These are phyloP conservation scores for Fusarium staphyleae DNA, from an alignment of 2,329 filamentous ascomycete genomes.

Conservation along the genomic window DNA sequence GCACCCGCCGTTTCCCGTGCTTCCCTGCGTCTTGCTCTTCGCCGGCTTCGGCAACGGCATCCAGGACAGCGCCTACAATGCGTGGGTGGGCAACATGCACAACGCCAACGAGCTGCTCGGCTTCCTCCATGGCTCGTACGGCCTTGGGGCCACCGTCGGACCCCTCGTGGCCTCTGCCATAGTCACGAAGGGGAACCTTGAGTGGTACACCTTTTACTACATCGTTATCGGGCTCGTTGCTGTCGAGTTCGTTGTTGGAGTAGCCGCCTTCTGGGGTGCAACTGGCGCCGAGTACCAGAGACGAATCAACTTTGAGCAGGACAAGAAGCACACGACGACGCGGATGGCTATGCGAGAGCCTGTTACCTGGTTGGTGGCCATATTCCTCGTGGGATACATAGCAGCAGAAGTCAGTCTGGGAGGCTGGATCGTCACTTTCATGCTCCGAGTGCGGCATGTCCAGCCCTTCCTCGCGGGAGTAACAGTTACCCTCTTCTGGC, in stretches of 20 bases:
- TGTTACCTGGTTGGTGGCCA: slow-evolving; percentile 74
- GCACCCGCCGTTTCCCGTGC: slow-evolving; percentile 73
- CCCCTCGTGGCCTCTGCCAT: slow-evolving; percentile 77
- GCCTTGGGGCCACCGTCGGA: slow-evolving; percentile 71
- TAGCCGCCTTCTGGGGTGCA: slow-evolving; percentile 68
- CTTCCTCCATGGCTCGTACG: slow-evolving; percentile 75
- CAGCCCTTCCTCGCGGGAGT: slow-evolving; percentile 76
- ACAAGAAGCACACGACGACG: slow-evolving; percentile 54
- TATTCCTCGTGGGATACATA: slow-evolving; percentile 81
- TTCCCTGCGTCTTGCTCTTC: slow-evolving; percentile 70
- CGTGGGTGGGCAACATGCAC: slow-evolving; percentile 73
- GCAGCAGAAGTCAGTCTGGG: slow-evolving; percentile 78
- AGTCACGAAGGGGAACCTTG: slow-evolving; percentile 66
- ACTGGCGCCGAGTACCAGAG: slow-evolving; percentile 62
- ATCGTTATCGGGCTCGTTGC: slow-evolving; percentile 69
- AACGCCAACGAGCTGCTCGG: slow-evolving; percentile 77
- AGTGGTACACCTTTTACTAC: slow-evolving; percentile 81
- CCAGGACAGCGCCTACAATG: slow-evolving; percentile 66
- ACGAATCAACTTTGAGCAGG: slow-evolving; percentile 37
- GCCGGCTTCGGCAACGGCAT: slow-evolving; percentile 77
- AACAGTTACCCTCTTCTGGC: slow-evolving; percentile 83
- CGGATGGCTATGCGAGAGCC: slow-evolving; percentile 54
- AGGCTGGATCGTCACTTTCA: slow-evolving; percentile 84
- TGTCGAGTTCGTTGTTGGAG: slow-evolving; percentile 61
- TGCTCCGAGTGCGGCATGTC: slow-evolving; percentile 78